These are phyloP conservation scores for Trematosphaeria pertusa DNA, from an alignment of 2,329 filamentous ascomycete species.

Conservation along the genomic window DNA sequence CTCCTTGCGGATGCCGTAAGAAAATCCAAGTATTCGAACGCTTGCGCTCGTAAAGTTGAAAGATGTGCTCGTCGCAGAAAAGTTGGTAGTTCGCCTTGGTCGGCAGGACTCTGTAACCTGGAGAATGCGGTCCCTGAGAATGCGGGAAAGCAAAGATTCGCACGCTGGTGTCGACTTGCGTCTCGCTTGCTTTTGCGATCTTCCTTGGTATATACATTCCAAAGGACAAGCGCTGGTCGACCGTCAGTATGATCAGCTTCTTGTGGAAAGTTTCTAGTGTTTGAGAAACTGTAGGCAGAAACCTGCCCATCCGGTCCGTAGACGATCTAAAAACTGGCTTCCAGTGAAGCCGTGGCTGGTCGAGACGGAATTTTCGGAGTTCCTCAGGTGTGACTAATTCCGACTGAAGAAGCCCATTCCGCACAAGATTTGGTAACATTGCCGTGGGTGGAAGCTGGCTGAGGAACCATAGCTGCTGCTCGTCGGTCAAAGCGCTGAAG, in stretches of 20 bases:
- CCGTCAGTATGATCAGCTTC: slow-evolving; percentile 48
- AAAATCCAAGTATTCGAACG: slow-evolving; percentile 50
- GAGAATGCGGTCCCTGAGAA: slow-evolving; percentile 43
- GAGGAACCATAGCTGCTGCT: slow-evolving; percentile 50
- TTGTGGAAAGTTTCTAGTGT: slow-evolving; percentile 48
- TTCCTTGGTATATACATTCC: slow-evolving; percentile 51
- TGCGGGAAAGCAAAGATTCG: slow-evolving; percentile 51
- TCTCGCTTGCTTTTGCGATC: slow-evolving; percentile 42
- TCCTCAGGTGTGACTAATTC: slow-evolving; percentile 39
- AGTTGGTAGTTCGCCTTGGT: slow-evolving; percentile 50
- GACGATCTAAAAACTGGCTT: slow-evolving; percentile 47
- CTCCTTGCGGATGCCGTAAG: slow-evolving; percentile 34
- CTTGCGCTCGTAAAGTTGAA: slow-evolving; percentile 49
- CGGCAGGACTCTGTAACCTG: slow-evolving; percentile 42
- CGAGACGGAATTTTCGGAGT: slow-evolving; percentile 40
- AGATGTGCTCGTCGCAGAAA: slow-evolving; percentile 45
- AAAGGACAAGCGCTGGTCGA: slow-evolving; percentile 48
- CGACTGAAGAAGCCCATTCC: slow-evolving; percentile 50
- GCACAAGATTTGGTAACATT: slow-evolving; percentile 35
- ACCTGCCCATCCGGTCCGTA: slow-evolving; percentile 45
- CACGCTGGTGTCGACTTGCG: slow-evolving; percentile 42
- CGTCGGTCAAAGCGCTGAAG: slow-evolving; percentile 29
- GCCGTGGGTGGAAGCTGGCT: slow-evolving; percentile 37
- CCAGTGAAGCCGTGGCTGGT: slow-evolving; percentile 47
- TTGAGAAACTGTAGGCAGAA: slow-evolving; percentile 39